These are phyloP conservation scores for Fragilaria crotonensis DNA, from an alignment of 108 stramenopile genomes.

Conservation along the genomic window DNA sequence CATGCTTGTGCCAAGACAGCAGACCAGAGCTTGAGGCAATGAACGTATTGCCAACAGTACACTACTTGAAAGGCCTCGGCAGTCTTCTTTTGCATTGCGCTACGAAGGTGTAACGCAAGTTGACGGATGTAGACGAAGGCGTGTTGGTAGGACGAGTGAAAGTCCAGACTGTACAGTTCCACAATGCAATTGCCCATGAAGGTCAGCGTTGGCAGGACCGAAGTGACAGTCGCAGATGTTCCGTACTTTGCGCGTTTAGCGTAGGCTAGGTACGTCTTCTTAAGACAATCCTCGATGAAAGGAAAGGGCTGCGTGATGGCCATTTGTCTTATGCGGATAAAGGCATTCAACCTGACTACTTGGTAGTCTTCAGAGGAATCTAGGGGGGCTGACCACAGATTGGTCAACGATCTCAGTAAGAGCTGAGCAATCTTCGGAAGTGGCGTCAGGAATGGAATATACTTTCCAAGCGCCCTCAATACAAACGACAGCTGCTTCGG, in stretches of 20 bases:
- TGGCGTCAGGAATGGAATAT: constrained; percentile 79
- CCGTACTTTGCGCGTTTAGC: constrained; percentile 87
- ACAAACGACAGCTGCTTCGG: constrained; percentile 66
- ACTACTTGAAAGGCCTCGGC: constrained; percentile 71
- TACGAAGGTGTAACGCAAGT: constrained; percentile 88
- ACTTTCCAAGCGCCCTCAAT: constrained; percentile 56
- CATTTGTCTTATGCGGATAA: constrained; percentile 90
- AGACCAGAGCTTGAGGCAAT: constrained; percentile 91
- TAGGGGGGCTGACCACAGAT: constrained; percentile 73
- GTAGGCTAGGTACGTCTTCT: constrained; percentile 88
- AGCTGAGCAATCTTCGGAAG: constrained; percentile 69
- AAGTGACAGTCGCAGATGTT: constrained; percentile 51
- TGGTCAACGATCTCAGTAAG: constrained; percentile 62
- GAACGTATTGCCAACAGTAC: constrained; percentile 94
- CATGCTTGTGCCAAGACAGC: constrained; percentile 82
- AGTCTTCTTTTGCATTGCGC: constrained; percentile 89
- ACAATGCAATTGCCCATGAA: constrained; percentile 95
- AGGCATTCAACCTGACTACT: constrained; percentile 80
- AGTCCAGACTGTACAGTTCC: constrained; percentile 90
- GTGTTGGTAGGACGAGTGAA: constrained; percentile 92
- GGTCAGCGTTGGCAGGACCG: constrained; percentile 68
- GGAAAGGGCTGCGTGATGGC: constrained; percentile 89
- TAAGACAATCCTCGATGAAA: constrained; percentile 87
- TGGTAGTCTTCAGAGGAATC: constrained; percentile 76
- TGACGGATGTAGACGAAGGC: constrained; percentile 98